Conservation (phyloP, 306 rosid genomes). For the Clitoria ternatea region DNA sequence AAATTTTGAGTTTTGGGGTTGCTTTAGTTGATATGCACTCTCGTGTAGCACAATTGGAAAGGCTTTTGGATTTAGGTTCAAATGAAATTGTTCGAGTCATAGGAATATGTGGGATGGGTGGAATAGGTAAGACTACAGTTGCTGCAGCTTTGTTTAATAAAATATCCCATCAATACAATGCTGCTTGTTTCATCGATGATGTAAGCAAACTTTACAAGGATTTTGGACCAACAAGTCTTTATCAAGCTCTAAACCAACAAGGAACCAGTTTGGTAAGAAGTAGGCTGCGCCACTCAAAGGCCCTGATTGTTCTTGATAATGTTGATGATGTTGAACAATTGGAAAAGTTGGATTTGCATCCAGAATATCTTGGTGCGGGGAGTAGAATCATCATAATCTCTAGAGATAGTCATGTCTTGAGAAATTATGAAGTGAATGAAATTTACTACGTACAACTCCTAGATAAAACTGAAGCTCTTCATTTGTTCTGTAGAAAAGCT, state of each 20-base stretch:
- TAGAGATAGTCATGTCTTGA: neutral
- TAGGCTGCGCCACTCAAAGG: neutral
- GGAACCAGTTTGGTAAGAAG: neutral
- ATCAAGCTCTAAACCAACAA: neutral
- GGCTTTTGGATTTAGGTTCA: neutral
- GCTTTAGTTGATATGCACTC: conserved; percentile 7
- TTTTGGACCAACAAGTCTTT: neutral
- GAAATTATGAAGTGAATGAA: neutral
- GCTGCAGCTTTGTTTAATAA: neutral
- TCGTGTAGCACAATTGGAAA: neutral
- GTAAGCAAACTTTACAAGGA: neutral
- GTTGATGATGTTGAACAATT: neutral
- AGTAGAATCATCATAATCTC: neutral
- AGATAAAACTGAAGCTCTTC: neutral
- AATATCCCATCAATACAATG: neutral
- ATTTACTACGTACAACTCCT: neutral
- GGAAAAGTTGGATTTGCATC: neutral
- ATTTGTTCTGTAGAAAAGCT: neutral
- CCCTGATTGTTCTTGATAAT: neutral
- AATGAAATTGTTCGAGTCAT: neutral
- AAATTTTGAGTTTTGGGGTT: neutral
- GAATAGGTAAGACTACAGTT: neutral
- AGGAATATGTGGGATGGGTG: conserved; percentile 21
- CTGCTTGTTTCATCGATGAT: neutral
- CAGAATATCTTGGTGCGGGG: neutral